Conservation (phyloP, 352 stramenopile species). For the Phytopythium chamaehyphon region DNA sequence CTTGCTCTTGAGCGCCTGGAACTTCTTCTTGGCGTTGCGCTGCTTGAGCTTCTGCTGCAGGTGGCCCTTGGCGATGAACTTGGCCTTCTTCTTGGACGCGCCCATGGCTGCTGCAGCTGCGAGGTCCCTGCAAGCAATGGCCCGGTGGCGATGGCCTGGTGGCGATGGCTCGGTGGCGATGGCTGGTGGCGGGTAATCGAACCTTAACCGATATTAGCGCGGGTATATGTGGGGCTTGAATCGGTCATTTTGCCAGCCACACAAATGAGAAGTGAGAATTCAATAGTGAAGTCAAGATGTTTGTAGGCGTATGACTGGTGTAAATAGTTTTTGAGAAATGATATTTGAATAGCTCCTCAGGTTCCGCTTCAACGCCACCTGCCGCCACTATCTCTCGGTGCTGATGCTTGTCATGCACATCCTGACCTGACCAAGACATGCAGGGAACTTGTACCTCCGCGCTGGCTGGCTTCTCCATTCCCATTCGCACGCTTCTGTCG, state of each 20-base stretch:
- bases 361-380: constrained; percentile 42
- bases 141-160: not conserved
- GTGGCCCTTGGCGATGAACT: constrained; percentile 85
- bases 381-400: constrained; percentile 54
- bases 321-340: no score
- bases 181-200: not conserved
- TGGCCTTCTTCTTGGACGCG: constrained; percentile 82
- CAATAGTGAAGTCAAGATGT: no score
- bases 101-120: constrained; percentile 33
- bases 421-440: no score
- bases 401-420: constrained; percentile 66
- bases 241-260: no score
- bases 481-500: no score
- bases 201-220: no score
- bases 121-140: not conserved
- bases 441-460: no score
- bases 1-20: constrained; percentile 74
- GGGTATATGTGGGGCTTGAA: no score
- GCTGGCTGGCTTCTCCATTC: no score
- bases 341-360: constrained; percentile 53
- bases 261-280: no score
- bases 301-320: no score
- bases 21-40: constrained; percentile 82
- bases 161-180: no score
- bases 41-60: constrained; percentile 78